phyloP scores from a whole-genome alignment of 2,329 filamentous ascomycete species.

The Alternaria consortialis region DNA sequence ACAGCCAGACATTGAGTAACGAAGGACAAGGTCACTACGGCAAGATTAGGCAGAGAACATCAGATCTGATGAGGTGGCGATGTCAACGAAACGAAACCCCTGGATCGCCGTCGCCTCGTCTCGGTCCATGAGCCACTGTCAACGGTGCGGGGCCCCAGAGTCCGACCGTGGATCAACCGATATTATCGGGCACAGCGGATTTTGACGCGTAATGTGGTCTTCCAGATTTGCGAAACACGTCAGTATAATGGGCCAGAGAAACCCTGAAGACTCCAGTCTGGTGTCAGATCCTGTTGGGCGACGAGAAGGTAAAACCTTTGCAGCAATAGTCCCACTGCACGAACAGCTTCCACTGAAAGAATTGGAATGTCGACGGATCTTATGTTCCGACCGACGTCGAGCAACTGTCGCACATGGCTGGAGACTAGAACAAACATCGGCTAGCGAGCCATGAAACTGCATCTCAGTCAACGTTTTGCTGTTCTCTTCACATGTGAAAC shows the following conservation, averaged over 20 bases:
- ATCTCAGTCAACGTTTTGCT: slow-evolving; percentile 6
- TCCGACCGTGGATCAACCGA: slow-evolving; percentile 28
- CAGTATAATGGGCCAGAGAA: slow-evolving; percentile 16
- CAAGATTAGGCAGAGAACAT: slow-evolving; percentile 3
- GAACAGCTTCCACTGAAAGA: background rate
- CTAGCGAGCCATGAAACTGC: slow-evolving; percentile 16
- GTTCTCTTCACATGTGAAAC: slow-evolving; percentile 7
- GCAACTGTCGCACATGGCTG: slow-evolving; percentile 16
- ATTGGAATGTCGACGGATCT: background rate
- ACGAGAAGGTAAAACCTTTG: slow-evolving; percentile 2
- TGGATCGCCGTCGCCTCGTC: slow-evolving; percentile 25
- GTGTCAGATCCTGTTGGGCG: slow-evolving; percentile 1
- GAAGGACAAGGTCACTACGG: background rate
- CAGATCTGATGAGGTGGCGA: slow-evolving; percentile 9
- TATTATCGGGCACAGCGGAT: slow-evolving; percentile 12
- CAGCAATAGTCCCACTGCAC: slow-evolving; percentile 1
- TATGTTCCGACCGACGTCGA: slow-evolving; percentile 18
- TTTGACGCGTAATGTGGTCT: slow-evolving; percentile 25
- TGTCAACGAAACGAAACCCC: slow-evolving; percentile 25
- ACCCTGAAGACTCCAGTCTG: slow-evolving; percentile 6
- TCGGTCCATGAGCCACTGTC: slow-evolving; percentile 28
- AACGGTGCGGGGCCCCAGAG: slow-evolving; percentile 39
- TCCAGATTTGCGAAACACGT: slow-evolving; percentile 16
- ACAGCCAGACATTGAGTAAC: background rate
- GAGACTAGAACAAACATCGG: background rate